Conservation (phyloP, 805 yeast genomes). For the Ogataea pignaliae region DNA sequence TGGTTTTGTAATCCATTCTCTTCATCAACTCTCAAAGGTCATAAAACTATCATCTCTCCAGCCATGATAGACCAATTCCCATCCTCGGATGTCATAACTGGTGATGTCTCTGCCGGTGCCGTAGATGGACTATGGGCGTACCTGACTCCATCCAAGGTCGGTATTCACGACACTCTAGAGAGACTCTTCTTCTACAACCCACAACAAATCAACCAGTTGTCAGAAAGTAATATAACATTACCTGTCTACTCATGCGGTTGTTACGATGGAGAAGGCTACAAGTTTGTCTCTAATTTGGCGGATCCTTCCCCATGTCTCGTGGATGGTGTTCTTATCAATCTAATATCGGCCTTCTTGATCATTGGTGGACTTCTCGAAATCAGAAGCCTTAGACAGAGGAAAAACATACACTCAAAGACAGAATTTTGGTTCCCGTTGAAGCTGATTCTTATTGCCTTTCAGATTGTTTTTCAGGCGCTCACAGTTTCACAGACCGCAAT, state of each 20-base stretch:
- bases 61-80: constrained; percentile 1
- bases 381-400: constrained; percentile 27
- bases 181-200: neutral
- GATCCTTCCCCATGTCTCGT: constrained; percentile 52
- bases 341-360: constrained; percentile 34
- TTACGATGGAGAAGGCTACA: constrained; percentile 40
- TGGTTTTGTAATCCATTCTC: too few relatives aligned
- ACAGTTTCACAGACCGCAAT: constrained; percentile 13
- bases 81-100: constrained; percentile 4
- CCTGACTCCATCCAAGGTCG: constrained; percentile 1
- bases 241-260: constrained; percentile 26
- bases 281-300: constrained; percentile 34
- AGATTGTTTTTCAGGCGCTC: constrained; percentile 33
- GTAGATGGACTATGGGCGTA: constrained; percentile 3
- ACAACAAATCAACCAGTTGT: neutral
- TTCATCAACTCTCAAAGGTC: too few relatives aligned
- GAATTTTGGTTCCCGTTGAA: constrained; percentile 41
- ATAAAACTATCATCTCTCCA: too few relatives aligned
- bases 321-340: constrained; percentile 38
- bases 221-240: neutral
- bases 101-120: constrained; percentile 7
- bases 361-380: constrained; percentile 36
- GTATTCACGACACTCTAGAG: constrained; percentile 6
- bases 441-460: constrained; percentile 35
- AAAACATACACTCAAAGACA: constrained; percentile 24